Conservation (phyloP, 1,284 basidiomycete species). For the Cryptococcus wingfieldii region DNA sequence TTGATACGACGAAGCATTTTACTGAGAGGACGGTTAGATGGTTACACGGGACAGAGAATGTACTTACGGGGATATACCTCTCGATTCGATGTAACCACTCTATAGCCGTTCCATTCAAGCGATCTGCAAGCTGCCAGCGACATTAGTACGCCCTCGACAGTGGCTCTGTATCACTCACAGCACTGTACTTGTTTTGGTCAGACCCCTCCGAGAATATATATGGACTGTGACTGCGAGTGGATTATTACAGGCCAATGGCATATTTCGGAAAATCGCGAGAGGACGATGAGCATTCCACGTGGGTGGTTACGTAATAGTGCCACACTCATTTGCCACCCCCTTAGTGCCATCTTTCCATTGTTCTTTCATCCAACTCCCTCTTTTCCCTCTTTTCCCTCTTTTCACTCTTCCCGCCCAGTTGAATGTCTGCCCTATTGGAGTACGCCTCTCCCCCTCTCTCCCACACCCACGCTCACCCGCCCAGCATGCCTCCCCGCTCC, state of each 20-base stretch:
- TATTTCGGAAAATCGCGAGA: neutral
- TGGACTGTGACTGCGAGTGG: too few species aligned
- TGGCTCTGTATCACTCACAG: too few species aligned
- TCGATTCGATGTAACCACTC: too few species aligned
- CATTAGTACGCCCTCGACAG: too few species aligned
- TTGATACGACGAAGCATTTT: conserved; percentile 18
- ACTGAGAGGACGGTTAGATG: neutral
- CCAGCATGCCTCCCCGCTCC: conserved; percentile 8
- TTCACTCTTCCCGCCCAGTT: neutral
- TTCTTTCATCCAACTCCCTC: neutral
- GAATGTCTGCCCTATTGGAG: neutral
- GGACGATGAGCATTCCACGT: neutral
- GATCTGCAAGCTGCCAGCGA: too few species aligned
- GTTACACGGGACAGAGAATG: neutral
- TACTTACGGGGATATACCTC: neutral
- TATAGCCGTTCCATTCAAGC: too few species aligned
- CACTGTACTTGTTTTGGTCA: too few species aligned
- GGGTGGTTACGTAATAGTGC: neutral
- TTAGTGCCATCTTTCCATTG: neutral
- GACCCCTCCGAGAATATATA: too few species aligned
- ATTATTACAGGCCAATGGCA: too few species aligned
- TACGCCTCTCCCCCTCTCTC: neutral
- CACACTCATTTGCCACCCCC: conserved; percentile 1
- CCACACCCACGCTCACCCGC: neutral
- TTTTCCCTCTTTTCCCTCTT: neutral